These are phyloP conservation scores for Curvularia verruculosa DNA, from an alignment of 2,329 filamentous ascomycete species.

Conservation along the genomic window DNA sequence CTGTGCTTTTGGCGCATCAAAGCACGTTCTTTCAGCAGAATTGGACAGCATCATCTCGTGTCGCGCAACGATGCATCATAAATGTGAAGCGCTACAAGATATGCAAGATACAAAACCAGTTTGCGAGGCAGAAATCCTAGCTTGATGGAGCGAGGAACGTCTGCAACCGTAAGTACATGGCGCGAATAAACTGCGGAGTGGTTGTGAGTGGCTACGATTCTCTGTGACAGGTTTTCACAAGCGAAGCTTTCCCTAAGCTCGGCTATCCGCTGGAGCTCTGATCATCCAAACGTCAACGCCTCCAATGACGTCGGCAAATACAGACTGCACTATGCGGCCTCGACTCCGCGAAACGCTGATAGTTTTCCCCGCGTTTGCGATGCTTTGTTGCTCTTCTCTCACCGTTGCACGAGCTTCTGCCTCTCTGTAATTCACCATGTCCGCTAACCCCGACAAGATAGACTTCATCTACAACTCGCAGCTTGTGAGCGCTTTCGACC, in stretches of 20 bases:
- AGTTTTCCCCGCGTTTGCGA: conserved; percentile 33
- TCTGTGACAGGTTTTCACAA: conserved; percentile 20
- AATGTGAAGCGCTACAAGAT: background rate
- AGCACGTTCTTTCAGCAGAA: background rate
- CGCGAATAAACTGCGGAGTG: background rate
- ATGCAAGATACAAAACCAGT: background rate
- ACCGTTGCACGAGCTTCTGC: conserved; percentile 1
- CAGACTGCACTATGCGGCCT: conserved; percentile 26
- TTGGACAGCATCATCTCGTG: background rate
- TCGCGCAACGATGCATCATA: background rate
- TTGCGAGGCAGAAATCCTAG: background rate
- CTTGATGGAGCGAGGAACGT: background rate
- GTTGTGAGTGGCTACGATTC: background rate
- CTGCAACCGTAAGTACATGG: background rate
- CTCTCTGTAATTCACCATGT: conserved; percentile 12
- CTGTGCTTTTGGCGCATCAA: background rate
- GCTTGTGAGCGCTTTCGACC: conserved; percentile 41
- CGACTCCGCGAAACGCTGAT: conserved; percentile 23
- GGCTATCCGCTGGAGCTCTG: conserved; percentile 24
- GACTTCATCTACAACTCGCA: conserved; percentile 53
- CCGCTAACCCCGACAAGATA: conserved; percentile 25
- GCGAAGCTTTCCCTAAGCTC: conserved; percentile 22
- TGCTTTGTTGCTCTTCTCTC: conserved; percentile 3
- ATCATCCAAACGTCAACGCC: conserved; percentile 15
- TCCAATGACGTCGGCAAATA: conserved; percentile 31